Evolutionary conservation across 108 stramenopile species (phyloP).

Genomic region (Cyclostephanos invisitatus): DNA sequence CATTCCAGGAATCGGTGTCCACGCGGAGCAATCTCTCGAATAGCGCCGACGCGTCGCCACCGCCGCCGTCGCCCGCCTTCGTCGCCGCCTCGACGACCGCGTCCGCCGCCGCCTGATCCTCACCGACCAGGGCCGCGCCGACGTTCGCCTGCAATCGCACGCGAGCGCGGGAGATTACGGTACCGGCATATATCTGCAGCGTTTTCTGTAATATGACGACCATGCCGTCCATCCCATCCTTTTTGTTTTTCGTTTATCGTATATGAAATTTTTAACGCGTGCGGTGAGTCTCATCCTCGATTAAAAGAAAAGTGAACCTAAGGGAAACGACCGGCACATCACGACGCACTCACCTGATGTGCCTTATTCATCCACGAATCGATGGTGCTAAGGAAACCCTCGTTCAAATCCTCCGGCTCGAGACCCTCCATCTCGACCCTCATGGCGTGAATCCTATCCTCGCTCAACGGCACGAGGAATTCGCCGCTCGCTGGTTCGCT

Average conservation of each 20-base stretch:
- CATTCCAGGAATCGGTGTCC: constrained; percentile 85
- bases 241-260: background rate
- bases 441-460: constrained; percentile 72
- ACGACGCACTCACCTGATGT: constrained; percentile 48
- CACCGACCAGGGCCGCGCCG: constrained; percentile 44
- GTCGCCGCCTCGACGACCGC: constrained; percentile 20
- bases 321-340: background rate
- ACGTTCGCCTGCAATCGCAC: constrained; percentile 43
- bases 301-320: background rate
- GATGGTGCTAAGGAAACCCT: constrained; percentile 80
- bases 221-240: constrained; percentile 92
- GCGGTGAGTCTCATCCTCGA: no score
- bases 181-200: constrained; percentile 88
- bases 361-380: constrained; percentile 92
- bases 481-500: constrained; percentile 86
- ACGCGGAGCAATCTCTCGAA: constrained; percentile 66
- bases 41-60: constrained; percentile 48
- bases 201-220: constrained; percentile 84
- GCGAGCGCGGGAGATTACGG: constrained; percentile 64
- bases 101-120: constrained; percentile 47
- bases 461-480: constrained; percentile 79
- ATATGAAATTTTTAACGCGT: no score
- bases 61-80: background rate
- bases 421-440: constrained; percentile 57
- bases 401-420: constrained; percentile 66